Conservation (phyloP, 2,329 filamentous ascomycete genomes). For the Amauroascus verrucosus region DNA sequence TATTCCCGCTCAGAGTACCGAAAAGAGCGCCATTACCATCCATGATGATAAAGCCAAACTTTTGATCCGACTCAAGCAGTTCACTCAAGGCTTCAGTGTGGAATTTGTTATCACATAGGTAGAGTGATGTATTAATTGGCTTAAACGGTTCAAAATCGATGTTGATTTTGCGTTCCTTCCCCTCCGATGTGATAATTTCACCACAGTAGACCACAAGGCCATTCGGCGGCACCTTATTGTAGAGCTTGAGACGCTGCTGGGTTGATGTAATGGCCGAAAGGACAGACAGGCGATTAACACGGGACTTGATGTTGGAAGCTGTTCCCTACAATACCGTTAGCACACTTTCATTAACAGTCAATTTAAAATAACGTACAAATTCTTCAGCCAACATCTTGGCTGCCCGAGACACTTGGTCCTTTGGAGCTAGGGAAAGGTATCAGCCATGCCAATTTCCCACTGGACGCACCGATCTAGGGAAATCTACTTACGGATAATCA, state of each 20-base stretch:
- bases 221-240: slow-evolving; percentile 97
- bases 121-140: slow-evolving; percentile 98
- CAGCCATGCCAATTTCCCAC: background rate
- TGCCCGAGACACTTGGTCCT: slow-evolving; percentile 91
- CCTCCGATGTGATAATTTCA: slow-evolving; percentile 98
- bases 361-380: slow-evolving; percentile 55
- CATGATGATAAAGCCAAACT: slow-evolving; percentile 99
- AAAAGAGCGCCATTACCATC: slow-evolving; percentile 97
- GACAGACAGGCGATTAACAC: slow-evolving; percentile 96
- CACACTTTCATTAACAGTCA: slow-evolving; percentile 11
- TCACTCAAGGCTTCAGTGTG: slow-evolving; percentile 96
- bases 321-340: slow-evolving; percentile 55
- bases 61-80: slow-evolving; percentile 95
- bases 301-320: slow-evolving; percentile 98
- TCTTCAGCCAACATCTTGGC: slow-evolving; percentile 99
- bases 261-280: slow-evolving; percentile 97
- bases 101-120: slow-evolving; percentile 99
- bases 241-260: slow-evolving; percentile 96
- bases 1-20: slow-evolving; percentile 93
- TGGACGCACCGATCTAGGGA: background rate
- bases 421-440: slow-evolving; percentile 56
- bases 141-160: slow-evolving; percentile 99
- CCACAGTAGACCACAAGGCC: slow-evolving; percentile 97
- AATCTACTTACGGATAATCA: slow-evolving; percentile 79
- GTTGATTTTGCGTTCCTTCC: slow-evolving; percentile 99